Evolutionary conservation across 2,329 filamentous ascomycete genomes (phyloP), one percentile per base, ranked within the genome.

Genomic region (Clonostachys sp.): DNA sequence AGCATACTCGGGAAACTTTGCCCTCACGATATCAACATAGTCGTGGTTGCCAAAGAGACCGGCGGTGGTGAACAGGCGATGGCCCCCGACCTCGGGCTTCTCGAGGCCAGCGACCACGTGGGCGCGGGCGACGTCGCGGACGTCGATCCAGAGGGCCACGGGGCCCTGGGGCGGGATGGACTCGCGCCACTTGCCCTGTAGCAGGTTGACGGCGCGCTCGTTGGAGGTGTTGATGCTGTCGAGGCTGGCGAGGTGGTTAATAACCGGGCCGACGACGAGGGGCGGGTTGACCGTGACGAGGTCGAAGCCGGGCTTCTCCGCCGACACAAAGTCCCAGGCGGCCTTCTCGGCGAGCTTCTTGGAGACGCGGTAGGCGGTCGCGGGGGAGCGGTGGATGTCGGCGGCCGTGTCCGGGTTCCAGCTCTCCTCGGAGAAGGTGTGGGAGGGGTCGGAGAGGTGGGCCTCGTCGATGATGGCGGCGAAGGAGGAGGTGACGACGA

Each of bases 401-500:
- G 78, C 68, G 13, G 65, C 63, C 0, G 74, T 80, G 24, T 80
- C 65, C 0, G 77, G 77, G 54, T 81, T 81, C 79, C 79, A 83
- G 53, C 81, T 75, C 2, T 64, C 61, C 47, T 75, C 77, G 0
- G 71, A 73, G 58, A 81, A 82, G 5, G 64, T 71, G 53, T 78
- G 74, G 35, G 67, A 71, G 0, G 75, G 72, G 53, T 71, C 68
- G 24, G 63, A 67, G 24, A 73, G 72, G 47, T 74, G 72, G 41
- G 54, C 56, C 2, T 64, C 53, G 54, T 86, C 71, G 42, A 86
- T 55, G 18, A 87, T 83, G 0, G 82, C 71, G 18, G 83, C 84
- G 55, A 86, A 87, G 3, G 82, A 86, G 5, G 81, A 86, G 1
- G 83, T 87, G 52, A 87, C 77, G 42, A 83, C 66, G 40, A 71